phyloP scores from a whole-genome alignment of 768 basidiomycete species.

The Scleroderma citrinum region DNA sequence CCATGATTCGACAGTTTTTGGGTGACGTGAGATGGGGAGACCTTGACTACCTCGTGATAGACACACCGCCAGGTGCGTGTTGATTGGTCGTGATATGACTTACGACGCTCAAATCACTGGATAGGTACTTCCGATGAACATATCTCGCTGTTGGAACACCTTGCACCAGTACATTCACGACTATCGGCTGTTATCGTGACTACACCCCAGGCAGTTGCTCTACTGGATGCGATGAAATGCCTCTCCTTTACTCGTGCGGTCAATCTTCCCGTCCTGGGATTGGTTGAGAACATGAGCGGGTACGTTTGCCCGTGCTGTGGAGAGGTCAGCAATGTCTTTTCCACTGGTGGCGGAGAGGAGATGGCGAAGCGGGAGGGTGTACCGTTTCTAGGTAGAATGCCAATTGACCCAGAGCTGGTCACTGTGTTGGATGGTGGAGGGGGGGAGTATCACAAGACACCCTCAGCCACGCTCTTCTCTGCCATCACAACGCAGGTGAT shows the following conservation, averaged over 20 bases:
- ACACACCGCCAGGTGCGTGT: constrained; percentile 89
- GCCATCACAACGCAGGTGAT: too few relatives aligned
- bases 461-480: constrained; percentile 64
- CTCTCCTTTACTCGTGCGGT: constrained; percentile 91
- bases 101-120: constrained; percentile 15
- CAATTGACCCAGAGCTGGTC: constrained; percentile 90
- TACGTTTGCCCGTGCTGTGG: constrained; percentile 98
- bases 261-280: constrained; percentile 77
- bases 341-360: constrained; percentile 85
- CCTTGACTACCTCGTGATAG: constrained; percentile 87
- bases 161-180: constrained; percentile 74
- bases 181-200: constrained; percentile 89
- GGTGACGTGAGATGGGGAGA: constrained; percentile 94
- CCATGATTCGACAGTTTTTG: constrained; percentile 94
- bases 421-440: constrained; percentile 71
- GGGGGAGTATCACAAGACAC: constrained; percentile 54
- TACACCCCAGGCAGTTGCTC: constrained; percentile 94
- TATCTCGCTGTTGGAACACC: constrained; percentile 89
- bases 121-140: constrained; percentile 98
- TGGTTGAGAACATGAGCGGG: constrained; percentile 99
- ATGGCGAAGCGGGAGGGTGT: constrained; percentile 75
- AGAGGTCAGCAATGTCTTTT: constrained; percentile 92
- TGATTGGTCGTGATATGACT: constrained; percentile 1
- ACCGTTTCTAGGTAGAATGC: constrained; percentile 79
- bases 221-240: constrained; percentile 94